Base-by-base conservation (phyloP, 1,284 basidiomycete species). In the Puccinia polysora region DNA sequence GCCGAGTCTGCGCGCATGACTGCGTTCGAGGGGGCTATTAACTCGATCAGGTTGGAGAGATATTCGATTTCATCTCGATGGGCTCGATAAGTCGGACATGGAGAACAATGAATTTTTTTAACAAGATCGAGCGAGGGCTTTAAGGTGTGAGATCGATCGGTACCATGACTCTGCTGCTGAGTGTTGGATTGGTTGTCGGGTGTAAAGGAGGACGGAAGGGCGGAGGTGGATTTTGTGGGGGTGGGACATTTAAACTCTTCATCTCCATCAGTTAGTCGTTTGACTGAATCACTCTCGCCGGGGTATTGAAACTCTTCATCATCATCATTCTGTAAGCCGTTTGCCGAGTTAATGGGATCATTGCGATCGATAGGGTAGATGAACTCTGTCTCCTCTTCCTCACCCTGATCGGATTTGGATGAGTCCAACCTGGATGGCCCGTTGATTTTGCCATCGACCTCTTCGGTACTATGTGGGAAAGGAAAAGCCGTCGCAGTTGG, bases 401-500 rank as follows among this genome's bases (percentile, higher is more conserved):
- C 82, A 2, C 85, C 84, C n/a, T 83, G 83, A 25, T 76, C 73
- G 55, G 73, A 75, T 43, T 40, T 65, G 64, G 70, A 65, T 52
- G 53, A 73, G 23, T 69, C 74, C 70, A 77, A 74, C 34, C 32
- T 34, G 23, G 30, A n/a, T n/a, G n/a, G 23, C n/a, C 34, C 75
- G 73, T 62, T n/a, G n/a, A n/a, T 75, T 56, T 40, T 67, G 75
- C 8, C 73, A 74, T 7, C 78, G 45, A 0, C 65, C 64, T 64
- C 75, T 75, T 73, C 74, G 65, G 80, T 75, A 40, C 84, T 73
- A 74, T 83, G 14, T 78, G 14, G 82, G 80, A 60, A 47, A 85
- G 88, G 89, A 77, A 89, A 91, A 65, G 83, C 84, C 0, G 90
- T 91, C 23, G 89, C 89, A 38, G 82, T 80, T 1, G 86, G 83